These are phyloP conservation scores for Lentinula lateritia DNA, from an alignment of 768 basidiomycete genomes.

Conservation along the genomic window DNA sequence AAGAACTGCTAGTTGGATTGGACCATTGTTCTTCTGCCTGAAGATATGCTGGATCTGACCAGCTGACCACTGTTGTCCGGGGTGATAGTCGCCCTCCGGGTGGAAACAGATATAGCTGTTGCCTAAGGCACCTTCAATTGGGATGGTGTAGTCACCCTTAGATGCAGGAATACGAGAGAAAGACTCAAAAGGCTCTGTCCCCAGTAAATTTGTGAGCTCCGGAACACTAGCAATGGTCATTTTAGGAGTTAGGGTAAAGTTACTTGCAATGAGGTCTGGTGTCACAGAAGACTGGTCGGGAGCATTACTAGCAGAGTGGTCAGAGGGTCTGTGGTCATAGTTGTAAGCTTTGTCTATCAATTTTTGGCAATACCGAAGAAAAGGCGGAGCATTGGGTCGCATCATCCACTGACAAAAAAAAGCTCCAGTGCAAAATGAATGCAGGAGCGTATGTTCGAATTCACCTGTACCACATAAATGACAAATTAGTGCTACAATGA, in stretches of 20 bases:
- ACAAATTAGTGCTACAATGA: not conserved
- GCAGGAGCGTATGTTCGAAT: constrained; percentile 10
- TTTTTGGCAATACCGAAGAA: constrained; percentile 8
- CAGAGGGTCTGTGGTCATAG: not conserved
- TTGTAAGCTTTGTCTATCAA: constrained; percentile 12
- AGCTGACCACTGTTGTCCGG: not conserved
- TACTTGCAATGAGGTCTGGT: too few relatives aligned
- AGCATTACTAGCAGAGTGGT: not conserved
- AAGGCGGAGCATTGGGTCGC: constrained; percentile 5
- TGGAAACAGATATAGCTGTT: constrained; percentile 4
- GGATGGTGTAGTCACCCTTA: not conserved
- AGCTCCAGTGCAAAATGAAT: constrained; percentile 10
- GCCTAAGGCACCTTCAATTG: not conserved
- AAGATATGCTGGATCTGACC: constrained; percentile 6
- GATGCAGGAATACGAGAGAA: not conserved
- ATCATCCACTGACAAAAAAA: constrained; percentile 10
- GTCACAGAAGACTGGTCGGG: not conserved
- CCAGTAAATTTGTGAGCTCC: not conserved
- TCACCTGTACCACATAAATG: not conserved
- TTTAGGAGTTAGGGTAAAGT: not conserved
- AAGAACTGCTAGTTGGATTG: not conserved
- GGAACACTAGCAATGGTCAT: not conserved
- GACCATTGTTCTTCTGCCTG: not conserved
- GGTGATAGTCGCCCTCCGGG: not conserved
- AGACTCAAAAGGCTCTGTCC: not conserved